Evolutionary conservation across 352 stramenopile species (phyloP).

Genomic region (Phytophthora litchii): DNA sequence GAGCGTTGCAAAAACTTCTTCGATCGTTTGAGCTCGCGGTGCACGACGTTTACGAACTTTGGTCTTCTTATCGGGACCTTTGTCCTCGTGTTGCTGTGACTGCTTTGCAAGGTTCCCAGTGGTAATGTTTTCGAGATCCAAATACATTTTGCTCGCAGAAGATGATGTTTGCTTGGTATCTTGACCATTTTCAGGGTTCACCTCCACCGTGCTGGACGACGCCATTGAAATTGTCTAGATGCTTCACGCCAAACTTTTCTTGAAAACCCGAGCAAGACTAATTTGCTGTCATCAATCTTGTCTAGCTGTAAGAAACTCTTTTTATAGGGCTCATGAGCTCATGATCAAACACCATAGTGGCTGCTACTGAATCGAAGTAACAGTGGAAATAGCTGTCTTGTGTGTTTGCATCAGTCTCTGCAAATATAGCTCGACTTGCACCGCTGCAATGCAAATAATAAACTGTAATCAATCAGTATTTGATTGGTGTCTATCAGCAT

Average conservation of each 20-base stretch:
- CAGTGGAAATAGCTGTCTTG: constrained; percentile 18
- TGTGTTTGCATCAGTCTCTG: constrained; percentile 7
- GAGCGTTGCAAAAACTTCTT: constrained; percentile 81
- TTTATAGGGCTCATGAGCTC: constrained; percentile 23
- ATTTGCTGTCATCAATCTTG: constrained; percentile 21
- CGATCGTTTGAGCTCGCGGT: constrained; percentile 64
- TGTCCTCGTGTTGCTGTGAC: constrained; percentile 8
- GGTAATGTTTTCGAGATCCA: constrained; percentile 37
- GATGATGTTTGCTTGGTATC: constrained; percentile 1
- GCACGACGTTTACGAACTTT: constrained; percentile 73
- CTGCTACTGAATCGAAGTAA: constrained; percentile 8
- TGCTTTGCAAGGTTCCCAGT: neutral
- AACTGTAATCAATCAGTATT: neutral
- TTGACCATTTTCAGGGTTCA: neutral
- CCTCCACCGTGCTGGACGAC: constrained; percentile 2
- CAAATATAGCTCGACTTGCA: constrained; percentile 23
- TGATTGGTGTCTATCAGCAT: constrained; percentile 34
- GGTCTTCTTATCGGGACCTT: constrained; percentile 42
- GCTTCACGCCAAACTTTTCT: constrained; percentile 2
- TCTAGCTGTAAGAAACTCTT: constrained; percentile 2
- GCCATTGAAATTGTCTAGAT: constrained; percentile 12
- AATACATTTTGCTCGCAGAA: constrained; percentile 22
- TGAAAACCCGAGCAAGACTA: constrained; percentile 1
- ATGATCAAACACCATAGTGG: constrained; percentile 1
- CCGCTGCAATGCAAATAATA: neutral